Evolutionary conservation across 2,329 filamentous ascomycete genomes (phyloP).

Genomic region (Penicillium sp.): DNA sequence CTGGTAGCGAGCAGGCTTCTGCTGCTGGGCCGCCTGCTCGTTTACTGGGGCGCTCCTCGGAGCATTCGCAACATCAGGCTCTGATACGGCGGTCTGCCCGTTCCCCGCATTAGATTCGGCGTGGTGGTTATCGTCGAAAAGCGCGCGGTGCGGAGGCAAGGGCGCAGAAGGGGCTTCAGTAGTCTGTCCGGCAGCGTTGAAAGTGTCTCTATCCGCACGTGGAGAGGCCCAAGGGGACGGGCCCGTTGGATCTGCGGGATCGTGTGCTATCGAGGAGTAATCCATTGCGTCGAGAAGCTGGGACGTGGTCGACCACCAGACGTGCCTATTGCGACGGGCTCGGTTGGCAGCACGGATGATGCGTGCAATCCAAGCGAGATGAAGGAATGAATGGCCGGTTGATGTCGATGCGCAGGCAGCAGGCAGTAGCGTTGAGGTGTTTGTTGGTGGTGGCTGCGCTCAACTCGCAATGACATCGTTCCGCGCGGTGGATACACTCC

Average conservation of each 20-base stretch:
- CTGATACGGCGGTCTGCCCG: not conserved
- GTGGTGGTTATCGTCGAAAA: conserved; percentile 25
- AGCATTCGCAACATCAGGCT: conserved; percentile 42
- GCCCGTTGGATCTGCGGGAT: conserved; percentile 56
- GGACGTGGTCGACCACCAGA: not conserved
- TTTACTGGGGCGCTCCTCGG: conserved; percentile 38
- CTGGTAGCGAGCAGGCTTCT: conserved; percentile 49
- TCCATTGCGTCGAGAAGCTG: conserved; percentile 50
- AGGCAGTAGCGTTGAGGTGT: conserved; percentile 11
- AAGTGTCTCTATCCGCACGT: conserved; percentile 44
- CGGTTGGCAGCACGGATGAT: not conserved
- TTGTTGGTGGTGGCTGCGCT: not conserved
- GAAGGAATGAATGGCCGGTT: not conserved
- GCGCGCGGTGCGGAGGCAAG: conserved; percentile 34
- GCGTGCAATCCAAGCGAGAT: not conserved
- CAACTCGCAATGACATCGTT: conserved; percentile 13
- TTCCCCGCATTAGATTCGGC: conserved; percentile 5
- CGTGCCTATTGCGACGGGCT: not conserved
- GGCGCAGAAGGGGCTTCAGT: conserved; percentile 41
- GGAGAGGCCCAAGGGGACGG: conserved; percentile 63
- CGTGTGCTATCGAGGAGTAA: conserved; percentile 57
- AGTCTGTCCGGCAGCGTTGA: conserved; percentile 27
- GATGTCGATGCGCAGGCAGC: not conserved
- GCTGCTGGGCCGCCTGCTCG: conserved; percentile 34
- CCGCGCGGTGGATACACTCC: conserved; percentile 1